phyloP scores from a whole-genome alignment of 2,329 filamentous ascomycete genomes.

The Periconia sp. region DNA sequence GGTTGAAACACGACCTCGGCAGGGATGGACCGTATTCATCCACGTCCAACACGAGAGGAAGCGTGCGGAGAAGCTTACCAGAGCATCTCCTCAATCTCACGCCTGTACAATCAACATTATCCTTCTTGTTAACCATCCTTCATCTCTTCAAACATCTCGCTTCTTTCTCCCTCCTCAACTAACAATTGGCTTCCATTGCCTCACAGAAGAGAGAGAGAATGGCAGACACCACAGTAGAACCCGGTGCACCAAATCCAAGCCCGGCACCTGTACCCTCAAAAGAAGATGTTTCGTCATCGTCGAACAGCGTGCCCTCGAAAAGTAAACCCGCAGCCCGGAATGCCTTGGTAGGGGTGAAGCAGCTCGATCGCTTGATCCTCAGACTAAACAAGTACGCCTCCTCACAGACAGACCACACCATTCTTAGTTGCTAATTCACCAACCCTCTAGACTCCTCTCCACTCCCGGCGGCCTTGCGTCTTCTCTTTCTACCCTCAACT shows the following conservation, averaged over 20 bases:
- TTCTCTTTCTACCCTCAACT: constrained; percentile 52
- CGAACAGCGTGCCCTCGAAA: neutral
- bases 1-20: neutral
- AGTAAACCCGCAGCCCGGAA: neutral
- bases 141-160: neutral
- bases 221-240: neutral
- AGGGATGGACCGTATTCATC: neutral
- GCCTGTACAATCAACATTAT: neutral
- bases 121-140: neutral
- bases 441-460: constrained; percentile 42
- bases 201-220: neutral
- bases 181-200: neutral
- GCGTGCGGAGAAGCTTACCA: neutral
- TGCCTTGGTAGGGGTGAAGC: constrained; percentile 17
- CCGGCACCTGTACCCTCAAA: neutral
- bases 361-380: constrained; percentile 43
- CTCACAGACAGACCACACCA: neutral
- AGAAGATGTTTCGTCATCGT: neutral
- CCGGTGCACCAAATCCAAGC: neutral
- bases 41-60: neutral
- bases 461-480: constrained; percentile 48
- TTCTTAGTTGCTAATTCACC: neutral
- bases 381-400: constrained; percentile 47
- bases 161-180: neutral
- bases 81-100: neutral